Evolutionary conservation across 2,329 filamentous ascomycete species (phyloP).

Genomic region (Neonectria hederae): DNA sequence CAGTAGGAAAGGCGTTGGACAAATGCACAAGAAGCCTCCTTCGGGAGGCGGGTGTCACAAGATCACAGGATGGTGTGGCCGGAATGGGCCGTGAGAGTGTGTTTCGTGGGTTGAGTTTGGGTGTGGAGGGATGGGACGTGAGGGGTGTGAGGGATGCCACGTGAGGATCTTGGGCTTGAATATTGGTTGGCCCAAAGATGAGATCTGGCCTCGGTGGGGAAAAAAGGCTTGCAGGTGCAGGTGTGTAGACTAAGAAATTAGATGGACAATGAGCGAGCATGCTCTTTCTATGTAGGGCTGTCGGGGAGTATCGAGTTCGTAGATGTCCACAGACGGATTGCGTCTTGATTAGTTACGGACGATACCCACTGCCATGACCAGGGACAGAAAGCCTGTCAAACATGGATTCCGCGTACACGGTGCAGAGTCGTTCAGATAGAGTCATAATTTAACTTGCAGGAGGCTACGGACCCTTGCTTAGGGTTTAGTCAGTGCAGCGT

Average conservation of each 20-base stretch:
- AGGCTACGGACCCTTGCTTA: conserved; percentile 6
- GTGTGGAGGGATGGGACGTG: conserved; percentile 11
- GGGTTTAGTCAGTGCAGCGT: neutral
- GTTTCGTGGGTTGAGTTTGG: conserved; percentile 6
- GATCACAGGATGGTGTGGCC: conserved; percentile 11
- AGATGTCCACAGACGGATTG: neutral
- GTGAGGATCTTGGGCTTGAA: conserved; percentile 14
- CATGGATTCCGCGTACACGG: neutral
- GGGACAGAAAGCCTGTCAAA: neutral
- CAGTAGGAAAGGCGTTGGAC: neutral
- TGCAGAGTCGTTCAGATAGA: conserved; percentile 13
- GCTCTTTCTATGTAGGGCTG: neutral
- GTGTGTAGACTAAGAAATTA: neutral
- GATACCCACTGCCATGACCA: neutral
- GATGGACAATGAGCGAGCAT: neutral
- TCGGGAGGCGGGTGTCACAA: neutral
- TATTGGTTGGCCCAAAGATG: neutral
- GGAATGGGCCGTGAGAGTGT: conserved; percentile 6
- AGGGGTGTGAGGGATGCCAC: conserved; percentile 9
- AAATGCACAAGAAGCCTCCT: neutral
- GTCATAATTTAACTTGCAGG: conserved; percentile 10
- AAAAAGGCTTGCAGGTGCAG: neutral
- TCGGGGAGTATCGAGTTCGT: neutral
- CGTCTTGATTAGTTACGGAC: neutral
- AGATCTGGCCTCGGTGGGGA: neutral